Percentiles rank a stretch among this genome's conserved stretches.
These are phyloP conservation scores for Bremia lactucae DNA, from an alignment of 352 stramenopile species.

Conservation along the genomic window DNA sequence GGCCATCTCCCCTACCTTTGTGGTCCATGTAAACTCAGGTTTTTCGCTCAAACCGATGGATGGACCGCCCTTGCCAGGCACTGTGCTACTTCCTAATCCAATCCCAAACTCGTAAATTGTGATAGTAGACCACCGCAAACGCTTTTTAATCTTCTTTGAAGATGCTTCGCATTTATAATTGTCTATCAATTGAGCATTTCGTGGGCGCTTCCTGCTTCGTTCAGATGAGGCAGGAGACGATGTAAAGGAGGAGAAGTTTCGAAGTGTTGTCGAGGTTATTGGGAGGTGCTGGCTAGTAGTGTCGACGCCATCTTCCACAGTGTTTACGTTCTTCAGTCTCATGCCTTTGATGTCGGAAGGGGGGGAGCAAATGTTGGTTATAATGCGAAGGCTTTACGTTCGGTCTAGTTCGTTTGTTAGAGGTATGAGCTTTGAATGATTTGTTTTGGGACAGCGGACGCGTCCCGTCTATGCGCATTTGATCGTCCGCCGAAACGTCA, in stretches of 20 bases:
- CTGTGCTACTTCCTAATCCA: slow-evolving; percentile 35
- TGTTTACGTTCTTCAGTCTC: too few species aligned
- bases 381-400: too few species aligned
- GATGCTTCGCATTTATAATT: slow-evolving; percentile 2
- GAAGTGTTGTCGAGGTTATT: slow-evolving; percentile 1
- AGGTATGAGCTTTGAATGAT: too few species aligned
- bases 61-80: slow-evolving; percentile 37
- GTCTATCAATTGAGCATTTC: slow-evolving; percentile 2
- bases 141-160: slow-evolving; percentile 26
- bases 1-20: slow-evolving; percentile 51
- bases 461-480: too few species aligned
- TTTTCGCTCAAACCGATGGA: slow-evolving; percentile 39
- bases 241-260: neutral
- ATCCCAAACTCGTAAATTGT: slow-evolving; percentile 49
- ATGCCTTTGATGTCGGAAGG: too few species aligned
- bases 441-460: too few species aligned
- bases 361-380: too few species aligned
- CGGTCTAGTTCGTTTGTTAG: too few species aligned
- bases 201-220: slow-evolving; percentile 9
- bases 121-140: slow-evolving; percentile 41
- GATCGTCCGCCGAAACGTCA: too few species aligned
- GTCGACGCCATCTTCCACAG: too few species aligned
- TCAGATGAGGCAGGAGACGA: slow-evolving; percentile 4
- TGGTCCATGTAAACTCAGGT: slow-evolving; percentile 52
- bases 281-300: slow-evolving; percentile 4